Base-by-base conservation (phyloP, 2,329 filamentous ascomycete genomes). In the Apiospora rasikravindrae region DNA sequence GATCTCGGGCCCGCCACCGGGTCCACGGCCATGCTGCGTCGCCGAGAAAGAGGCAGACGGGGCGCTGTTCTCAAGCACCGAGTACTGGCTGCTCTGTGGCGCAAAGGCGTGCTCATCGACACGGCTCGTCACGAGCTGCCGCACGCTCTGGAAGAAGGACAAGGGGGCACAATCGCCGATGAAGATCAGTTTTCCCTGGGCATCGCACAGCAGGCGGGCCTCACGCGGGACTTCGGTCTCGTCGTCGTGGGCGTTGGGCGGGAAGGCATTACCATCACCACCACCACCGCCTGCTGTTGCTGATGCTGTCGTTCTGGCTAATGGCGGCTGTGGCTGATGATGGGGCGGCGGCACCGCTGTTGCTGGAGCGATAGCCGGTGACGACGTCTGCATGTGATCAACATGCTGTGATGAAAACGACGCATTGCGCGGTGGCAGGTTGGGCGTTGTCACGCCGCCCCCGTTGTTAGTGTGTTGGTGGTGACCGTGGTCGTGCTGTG, bases 131-230 rank as follows among this genome's bases (percentile, higher is more conserved):
- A 89, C 86, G 24, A 89, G 83, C 74, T 87, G 84, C 1, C 87
- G 82, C 10, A 89, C 84, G 0, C 86, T 88, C 74, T 88, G 87
- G 75, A 89, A 89, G 73, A 89, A 86, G 0, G 87, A 89, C 24
- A 89, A 78, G 0, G 87, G 87, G 4, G 87, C 87, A 73, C 87
- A 89, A 75, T 89, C 87, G 8, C 87, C 87, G 29, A 89, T 86
- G 76, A 89, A 89, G 37, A 88, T 86, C n/a, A 88, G 77, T 74
- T 88, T 88, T 0, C 87, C 87, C 72, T 87, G 85, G 0, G 86
- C 83, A 73, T 89, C 87, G 51, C 85, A 84, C 0, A 89, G 79
- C 6, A 89, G 79, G 1, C 87, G 81, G 2, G 87, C 87, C 72
- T 89, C 87, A 0, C 86, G 82, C 1, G 86, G 87, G 4, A 89